A percentile compares a stretch with the other conserved stretches of the same genome.
phyloP scores from a whole-genome alignment of 129 eudicot genomes.

The Pulicaria dysenterica region DNA sequence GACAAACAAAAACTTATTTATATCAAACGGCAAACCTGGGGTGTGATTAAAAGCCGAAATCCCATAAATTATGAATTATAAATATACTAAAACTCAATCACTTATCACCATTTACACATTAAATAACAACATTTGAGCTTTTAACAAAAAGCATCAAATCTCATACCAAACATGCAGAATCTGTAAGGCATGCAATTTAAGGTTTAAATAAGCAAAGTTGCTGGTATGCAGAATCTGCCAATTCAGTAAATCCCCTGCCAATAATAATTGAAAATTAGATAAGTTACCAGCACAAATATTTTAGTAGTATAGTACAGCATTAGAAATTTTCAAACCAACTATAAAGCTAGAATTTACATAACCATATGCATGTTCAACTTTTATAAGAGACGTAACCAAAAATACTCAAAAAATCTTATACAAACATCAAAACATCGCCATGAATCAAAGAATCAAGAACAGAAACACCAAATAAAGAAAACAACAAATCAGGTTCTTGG shows the following conservation, averaged over 20 bases:
- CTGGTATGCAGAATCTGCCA: slow-evolving; percentile 80
- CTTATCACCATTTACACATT: no score
- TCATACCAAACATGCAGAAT: no score
- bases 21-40: no score
- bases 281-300: slow-evolving; percentile 10
- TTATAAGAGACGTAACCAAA: neutral
- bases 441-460: neutral
- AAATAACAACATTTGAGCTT: no score
- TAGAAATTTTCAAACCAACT: neutral
- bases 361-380: neutral
- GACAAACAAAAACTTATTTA: no score
- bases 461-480: neutral
- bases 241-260: slow-evolving; percentile 81
- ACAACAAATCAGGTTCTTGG: neutral
- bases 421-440: neutral
- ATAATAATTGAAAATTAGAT: slow-evolving; percentile 16
- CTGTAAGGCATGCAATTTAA: no score
- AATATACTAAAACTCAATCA: no score
- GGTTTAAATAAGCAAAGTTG: no score
- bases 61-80: no score
- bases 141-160: no score
- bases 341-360: neutral
- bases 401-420: neutral
- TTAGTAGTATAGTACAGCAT: neutral
- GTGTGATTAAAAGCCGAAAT: no score